Evolutionary conservation across 1,284 basidiomycete genomes (phyloP), one percentile per base, ranked within the genome.

Genomic region (Cryptococcus floricola): DNA sequence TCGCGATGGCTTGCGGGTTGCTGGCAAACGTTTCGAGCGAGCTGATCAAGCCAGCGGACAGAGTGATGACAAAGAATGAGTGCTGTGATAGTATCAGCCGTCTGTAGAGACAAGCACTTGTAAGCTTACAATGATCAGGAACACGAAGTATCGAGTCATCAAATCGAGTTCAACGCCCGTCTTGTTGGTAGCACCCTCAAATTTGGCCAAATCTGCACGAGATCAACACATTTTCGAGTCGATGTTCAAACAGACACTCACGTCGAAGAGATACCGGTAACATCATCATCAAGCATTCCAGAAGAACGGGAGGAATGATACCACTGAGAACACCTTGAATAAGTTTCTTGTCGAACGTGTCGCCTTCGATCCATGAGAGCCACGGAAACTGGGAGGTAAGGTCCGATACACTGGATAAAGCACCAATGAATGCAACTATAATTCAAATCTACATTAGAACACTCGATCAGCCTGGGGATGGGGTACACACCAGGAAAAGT

Each of bases 71-170:
- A 54, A 89, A 76, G 79, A 88, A 89, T 9, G 78, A 80, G 71
- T 80, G 78, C 77, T 78, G 56, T 18, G 16, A 38, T 18, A n/a
- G 25, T 16, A 44, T 28, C 38, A 34, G 14, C 28, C 4, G 25
- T 31, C 31, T 13, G 27, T 5, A n/a, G 6, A 45, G 28, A n/a
- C 18, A 25, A 5, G 18, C 7, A 8, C 9, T 16, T 18, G 16
- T 23, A 37, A 9, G 76, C 82, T 63, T 65, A 86, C 84, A 43
- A 88, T 82, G 59, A 88, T 79, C 27, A 87, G 79, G 78, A 90
- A 88, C 58, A 87, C 73, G 69, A 85, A 88, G 73, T 85, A 89
- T 12, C 88, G 82, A 13, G 80, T 82, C 80, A 88, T 89, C 41
- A 90, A 80, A 59, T 84, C 85, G 42, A 88, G 80, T 59, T 88